Conservation (phyloP, 768 basidiomycete species). For the Pleurotus cornucopiae region DNA sequence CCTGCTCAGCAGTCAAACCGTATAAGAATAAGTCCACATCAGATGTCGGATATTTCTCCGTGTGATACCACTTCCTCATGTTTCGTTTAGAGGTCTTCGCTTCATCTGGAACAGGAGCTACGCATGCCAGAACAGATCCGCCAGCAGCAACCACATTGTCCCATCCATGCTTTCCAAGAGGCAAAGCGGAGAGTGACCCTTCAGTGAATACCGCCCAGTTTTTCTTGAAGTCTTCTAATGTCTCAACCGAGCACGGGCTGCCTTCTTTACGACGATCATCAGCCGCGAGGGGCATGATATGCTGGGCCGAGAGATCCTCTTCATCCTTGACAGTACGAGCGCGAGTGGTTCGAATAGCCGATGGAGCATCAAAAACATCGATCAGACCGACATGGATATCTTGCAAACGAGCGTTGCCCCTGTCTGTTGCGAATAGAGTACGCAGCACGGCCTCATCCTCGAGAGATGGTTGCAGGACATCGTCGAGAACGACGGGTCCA, state of each 20-base stretch:
- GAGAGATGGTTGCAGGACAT: constrained; percentile 47
- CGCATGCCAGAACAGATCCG: constrained; percentile 55
- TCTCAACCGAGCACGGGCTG: constrained; percentile 40
- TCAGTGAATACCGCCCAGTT: constrained; percentile 65
- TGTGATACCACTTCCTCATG: constrained; percentile 56
- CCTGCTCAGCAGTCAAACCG: constrained; percentile 53
- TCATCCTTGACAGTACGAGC: constrained; percentile 44
- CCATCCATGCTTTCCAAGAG: constrained; percentile 37
- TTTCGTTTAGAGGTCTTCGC: constrained; percentile 50
- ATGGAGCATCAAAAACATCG: constrained; percentile 51
- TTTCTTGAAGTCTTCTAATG: constrained; percentile 56
- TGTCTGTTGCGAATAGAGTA: constrained; percentile 52
- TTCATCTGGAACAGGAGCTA: constrained; percentile 44
- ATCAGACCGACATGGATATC: constrained; percentile 55
- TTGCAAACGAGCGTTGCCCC: constrained; percentile 34
- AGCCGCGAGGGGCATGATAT: constrained; percentile 51
- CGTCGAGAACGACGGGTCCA: constrained; percentile 34
- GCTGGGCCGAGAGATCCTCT: constrained; percentile 38
- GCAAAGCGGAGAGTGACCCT: constrained; percentile 52
- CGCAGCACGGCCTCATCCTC: constrained; percentile 54
- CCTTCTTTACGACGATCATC: constrained; percentile 45
- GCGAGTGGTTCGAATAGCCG: constrained; percentile 43
- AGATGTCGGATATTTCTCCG: constrained; percentile 50
- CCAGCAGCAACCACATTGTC: constrained; percentile 62
- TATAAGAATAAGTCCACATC: constrained; percentile 64